phyloP scores from a whole-genome alignment of 2,329 filamentous ascomycete genomes.

The Thielaviopsis populi region DNA sequence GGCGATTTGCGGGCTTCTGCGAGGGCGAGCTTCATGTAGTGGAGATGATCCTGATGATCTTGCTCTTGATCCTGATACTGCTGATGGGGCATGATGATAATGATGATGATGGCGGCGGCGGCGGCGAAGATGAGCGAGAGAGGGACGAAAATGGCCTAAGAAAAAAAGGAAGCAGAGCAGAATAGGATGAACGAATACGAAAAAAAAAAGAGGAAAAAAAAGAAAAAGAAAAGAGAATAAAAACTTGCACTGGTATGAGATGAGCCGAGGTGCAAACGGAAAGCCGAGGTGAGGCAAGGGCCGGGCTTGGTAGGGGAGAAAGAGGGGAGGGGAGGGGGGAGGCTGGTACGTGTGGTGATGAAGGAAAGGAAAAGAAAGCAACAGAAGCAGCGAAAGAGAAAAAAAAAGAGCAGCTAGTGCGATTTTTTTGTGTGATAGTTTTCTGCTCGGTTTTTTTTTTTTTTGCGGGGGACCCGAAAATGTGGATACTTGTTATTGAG shows the following conservation, averaged over 20 bases:
- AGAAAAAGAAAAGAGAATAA: no score
- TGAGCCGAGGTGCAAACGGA: background rate
- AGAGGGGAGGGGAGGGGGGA: background rate
- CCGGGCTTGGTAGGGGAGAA: background rate
- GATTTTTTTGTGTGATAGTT: background rate
- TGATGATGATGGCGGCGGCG: no score
- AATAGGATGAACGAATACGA: background rate
- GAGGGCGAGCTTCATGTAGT: constrained; percentile 11
- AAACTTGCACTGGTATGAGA: background rate
- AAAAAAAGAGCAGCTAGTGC: constrained; percentile 2
- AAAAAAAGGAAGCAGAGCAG: background rate
- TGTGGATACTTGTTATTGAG: background rate
- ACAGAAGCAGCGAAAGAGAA: background rate
- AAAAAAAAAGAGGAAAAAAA: background rate
- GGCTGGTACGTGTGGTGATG: background rate
- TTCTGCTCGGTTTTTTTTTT: background rate
- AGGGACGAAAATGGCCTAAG: background rate
- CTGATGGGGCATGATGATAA: no score
- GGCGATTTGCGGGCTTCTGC: constrained; percentile 32
- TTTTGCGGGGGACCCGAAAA: constrained; percentile 1
- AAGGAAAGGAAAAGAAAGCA: background rate
- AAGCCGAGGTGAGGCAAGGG: background rate
- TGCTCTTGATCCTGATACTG: no score
- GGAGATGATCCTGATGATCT: no score
- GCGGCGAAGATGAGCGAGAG: background rate